Percentiles rank a stretch among this genome's conserved stretches.
phyloP scores from a whole-genome alignment of 2,329 filamentous ascomycete species.

The Epichloe gansuensis region DNA sequence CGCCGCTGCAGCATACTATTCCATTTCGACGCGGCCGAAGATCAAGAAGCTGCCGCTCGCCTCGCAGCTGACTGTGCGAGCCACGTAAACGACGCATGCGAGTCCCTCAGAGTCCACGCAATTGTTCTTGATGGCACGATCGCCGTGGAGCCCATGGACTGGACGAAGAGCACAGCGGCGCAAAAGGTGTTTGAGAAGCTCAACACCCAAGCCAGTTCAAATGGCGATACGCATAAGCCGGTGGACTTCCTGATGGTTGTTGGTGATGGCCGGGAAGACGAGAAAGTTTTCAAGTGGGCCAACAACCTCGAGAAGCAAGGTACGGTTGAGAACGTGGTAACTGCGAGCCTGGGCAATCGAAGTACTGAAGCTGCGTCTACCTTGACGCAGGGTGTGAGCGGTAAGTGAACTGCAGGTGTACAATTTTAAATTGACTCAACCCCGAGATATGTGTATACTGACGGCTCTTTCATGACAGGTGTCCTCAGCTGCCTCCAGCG shows the following conservation, averaged over 20 bases:
- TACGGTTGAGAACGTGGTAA: slow-evolving; percentile 58
- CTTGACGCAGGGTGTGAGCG: slow-evolving; percentile 81
- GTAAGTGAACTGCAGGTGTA: slow-evolving; percentile 34
- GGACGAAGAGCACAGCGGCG: slow-evolving; percentile 78
- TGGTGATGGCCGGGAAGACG: slow-evolving; percentile 85
- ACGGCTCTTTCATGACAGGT: slow-evolving; percentile 16
- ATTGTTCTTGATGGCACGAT: slow-evolving; percentile 70
- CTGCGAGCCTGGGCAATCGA: slow-evolving; percentile 73
- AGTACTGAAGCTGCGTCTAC: slow-evolving; percentile 83
- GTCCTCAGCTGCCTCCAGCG: slow-evolving; percentile 32
- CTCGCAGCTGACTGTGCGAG: slow-evolving; percentile 84
- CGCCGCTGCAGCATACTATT: slow-evolving; percentile 87
- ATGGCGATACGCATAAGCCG: slow-evolving; percentile 22
- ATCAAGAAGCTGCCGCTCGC: slow-evolving; percentile 60
- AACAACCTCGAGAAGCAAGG: slow-evolving; percentile 56
- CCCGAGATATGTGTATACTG: background rate
- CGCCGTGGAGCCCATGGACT: slow-evolving; percentile 73
- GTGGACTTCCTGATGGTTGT: slow-evolving; percentile 83
- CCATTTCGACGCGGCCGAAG: slow-evolving; percentile 74
- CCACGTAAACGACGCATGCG: slow-evolving; percentile 90
- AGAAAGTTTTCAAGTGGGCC: slow-evolving; percentile 90
- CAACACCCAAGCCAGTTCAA: slow-evolving; percentile 23
- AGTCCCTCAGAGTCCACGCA: slow-evolving; percentile 71
- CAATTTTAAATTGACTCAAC: background rate
- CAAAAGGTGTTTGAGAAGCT: slow-evolving; percentile 56